phyloP scores from a whole-genome alignment of 257 asterid species.

The Solanum infundibuliforme region DNA sequence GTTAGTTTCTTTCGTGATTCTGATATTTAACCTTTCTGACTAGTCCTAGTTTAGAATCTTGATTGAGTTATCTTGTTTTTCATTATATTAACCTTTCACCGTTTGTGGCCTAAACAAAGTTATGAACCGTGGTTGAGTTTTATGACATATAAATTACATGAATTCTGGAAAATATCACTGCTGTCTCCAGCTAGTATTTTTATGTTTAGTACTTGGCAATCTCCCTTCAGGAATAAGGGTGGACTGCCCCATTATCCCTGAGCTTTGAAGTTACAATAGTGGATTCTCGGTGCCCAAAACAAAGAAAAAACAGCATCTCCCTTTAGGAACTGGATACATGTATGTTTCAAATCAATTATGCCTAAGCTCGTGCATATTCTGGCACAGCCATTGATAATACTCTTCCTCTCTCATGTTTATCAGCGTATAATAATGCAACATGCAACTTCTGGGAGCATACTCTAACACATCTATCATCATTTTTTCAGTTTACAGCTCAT shows the following conservation, averaged over 20 bases:
- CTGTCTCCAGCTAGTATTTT: not conserved
- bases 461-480: not conserved
- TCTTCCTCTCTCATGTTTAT: not conserved
- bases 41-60: not conserved
- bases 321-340: not conserved
- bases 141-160: not conserved
- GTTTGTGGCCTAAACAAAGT: not conserved
- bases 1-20: slow-evolving; percentile 30
- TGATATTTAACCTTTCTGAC: not conserved
- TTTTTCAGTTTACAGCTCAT: slow-evolving; percentile 73
- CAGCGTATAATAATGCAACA: not conserved
- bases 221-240: not conserved
- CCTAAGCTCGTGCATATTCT: not conserved
- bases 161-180: not conserved
- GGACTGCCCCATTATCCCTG: not conserved
- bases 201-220: not conserved
- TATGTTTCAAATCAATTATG: not conserved
- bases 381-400: not conserved
- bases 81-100: not conserved
- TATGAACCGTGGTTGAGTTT: not conserved
- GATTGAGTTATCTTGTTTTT: not conserved
- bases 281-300: not conserved
- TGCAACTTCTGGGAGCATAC: not conserved
- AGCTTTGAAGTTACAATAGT: not conserved
- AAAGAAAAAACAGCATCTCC: not conserved